Evolutionary conservation across 208 protist genomes (phyloP), one percentile per base, ranked within the genome.

Genomic region (Willaertia magna): DNA sequence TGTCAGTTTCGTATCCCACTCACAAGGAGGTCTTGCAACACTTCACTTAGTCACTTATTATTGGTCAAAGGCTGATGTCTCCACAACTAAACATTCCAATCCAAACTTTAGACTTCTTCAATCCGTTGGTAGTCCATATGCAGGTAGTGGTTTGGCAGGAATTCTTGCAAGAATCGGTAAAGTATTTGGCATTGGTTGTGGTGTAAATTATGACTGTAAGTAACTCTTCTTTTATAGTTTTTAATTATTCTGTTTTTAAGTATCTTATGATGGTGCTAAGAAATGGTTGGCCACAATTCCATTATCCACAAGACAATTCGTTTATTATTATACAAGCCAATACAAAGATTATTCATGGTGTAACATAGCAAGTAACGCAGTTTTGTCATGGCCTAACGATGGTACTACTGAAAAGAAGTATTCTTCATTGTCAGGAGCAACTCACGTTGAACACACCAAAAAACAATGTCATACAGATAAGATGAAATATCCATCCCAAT

Each of bases 301-400:
- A 75, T 18, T 39, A 0, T 59, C 59, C 11, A 76, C 59, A n/a
- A 40, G 83, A 52, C 20, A 46, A 30, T 22, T 86, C 0, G 85
- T 92, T 1, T 91, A 85, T 40, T 92, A 85, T 49, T 87, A 88
- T n/a, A 88, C 76, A 12, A 91, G 86, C 43, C 89, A 91, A 85
- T 91, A 91, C 55, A 84, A 47, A 14, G 76, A 81, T 16, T 86
- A 55, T 0, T 30, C 34, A 85, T 82, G 42, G 76, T 90, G 88
- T 85, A 59, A 39, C 40, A 81, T 61, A 40, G 85, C 74, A 3
- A 67, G 85, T 85, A 49, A 49, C 7, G 55, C 55, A 34, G 85
- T 86, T 44, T 55, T 90, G 0, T 74, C 85, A n/a, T 90, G 51
- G 67, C 90, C 90, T 82, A 92, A 92, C 84, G 90, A 92, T 75